A percentile compares a stretch with the other conserved stretches of the same genome.
phyloP scores from a whole-genome alignment of 2,329 filamentous ascomycete species.

The Cytospora schulzeri region DNA sequence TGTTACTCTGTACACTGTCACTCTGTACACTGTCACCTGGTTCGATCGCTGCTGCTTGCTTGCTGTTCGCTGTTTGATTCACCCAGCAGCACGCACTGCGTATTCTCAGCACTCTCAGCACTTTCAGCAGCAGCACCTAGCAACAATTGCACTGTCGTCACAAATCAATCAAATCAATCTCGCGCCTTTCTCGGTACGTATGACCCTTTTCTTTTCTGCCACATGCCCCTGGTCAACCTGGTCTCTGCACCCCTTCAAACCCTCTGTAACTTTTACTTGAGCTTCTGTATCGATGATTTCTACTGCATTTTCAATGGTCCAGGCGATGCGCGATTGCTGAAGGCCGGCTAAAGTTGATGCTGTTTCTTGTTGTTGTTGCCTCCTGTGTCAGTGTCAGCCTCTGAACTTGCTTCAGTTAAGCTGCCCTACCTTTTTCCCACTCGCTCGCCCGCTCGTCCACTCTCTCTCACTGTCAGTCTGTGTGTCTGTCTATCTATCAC shows the following conservation, averaged over 20 bases:
- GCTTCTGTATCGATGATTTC: slow-evolving; percentile 16
- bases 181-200: slow-evolving; percentile 20
- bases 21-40: background rate
- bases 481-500: background rate
- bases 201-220: slow-evolving; percentile 24
- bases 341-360: slow-evolving; percentile 15
- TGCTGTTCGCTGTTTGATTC: background rate
- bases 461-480: background rate
- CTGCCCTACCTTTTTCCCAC: background rate
- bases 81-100: background rate
- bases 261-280: slow-evolving; percentile 21
- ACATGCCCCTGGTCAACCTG: slow-evolving; percentile 17
- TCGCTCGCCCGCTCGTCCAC: too few relatives aligned
- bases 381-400: background rate
- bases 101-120: too few relatives aligned
- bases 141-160: slow-evolving; percentile 10
- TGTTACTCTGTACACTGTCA: background rate
- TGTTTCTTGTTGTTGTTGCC: background rate
- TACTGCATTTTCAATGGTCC: slow-evolving; percentile 9
- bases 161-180: slow-evolving; percentile 12
- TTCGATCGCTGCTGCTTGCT: background rate
- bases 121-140: background rate
- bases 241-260: slow-evolving; percentile 10
- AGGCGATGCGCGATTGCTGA: slow-evolving; percentile 22
- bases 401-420: background rate